phyloP scores from a whole-genome alignment of 768 basidiomycete species.

The Trametes meyenii region DNA sequence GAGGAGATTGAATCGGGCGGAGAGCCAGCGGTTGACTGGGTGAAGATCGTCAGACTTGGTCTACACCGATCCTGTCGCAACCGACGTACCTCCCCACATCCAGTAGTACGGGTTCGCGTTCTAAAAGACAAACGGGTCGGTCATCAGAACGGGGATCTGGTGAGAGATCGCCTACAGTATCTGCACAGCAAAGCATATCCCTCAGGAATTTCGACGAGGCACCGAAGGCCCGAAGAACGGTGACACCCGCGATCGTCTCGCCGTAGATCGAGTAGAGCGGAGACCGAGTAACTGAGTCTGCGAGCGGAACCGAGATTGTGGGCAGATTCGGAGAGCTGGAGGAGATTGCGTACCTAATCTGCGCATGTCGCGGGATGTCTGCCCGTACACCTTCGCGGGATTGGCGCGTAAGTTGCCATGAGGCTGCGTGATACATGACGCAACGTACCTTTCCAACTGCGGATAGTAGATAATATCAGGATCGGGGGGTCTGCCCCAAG shows the following conservation, averaged over 20 bases:
- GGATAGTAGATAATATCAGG: conserved; percentile 38
- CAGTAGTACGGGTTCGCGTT: conserved; percentile 81
- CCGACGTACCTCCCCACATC: conserved; percentile 79
- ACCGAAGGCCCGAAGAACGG: conserved; percentile 80
- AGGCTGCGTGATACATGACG: conserved; percentile 67
- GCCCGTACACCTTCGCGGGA: conserved; percentile 64
- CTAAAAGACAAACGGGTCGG: conserved; percentile 32
- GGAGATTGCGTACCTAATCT: conserved; percentile 56
- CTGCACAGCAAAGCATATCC: conserved; percentile 82
- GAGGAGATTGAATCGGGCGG: conserved; percentile 83
- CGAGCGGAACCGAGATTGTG: conserved; percentile 15
- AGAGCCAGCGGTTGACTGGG: conserved; percentile 88
- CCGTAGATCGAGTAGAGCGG: conserved; percentile 55
- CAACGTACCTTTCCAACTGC: conserved; percentile 44
- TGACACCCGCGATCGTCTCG: conserved; percentile 55
- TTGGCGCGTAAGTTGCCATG: conserved; percentile 80
- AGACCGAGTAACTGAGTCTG: conserved; percentile 48
- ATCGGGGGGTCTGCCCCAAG: neutral
- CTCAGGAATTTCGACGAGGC: conserved; percentile 84
- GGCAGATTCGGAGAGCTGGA: conserved; percentile 24
- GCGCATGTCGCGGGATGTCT: conserved; percentile 86
- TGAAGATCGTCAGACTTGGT: conserved; percentile 1
- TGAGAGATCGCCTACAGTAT: conserved; percentile 56
- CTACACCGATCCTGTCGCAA: neutral
- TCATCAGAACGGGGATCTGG: conserved; percentile 17